Conservation (phyloP, 2,329 filamentous ascomycete species). For the Tolypocladium pustulatum region DNA sequence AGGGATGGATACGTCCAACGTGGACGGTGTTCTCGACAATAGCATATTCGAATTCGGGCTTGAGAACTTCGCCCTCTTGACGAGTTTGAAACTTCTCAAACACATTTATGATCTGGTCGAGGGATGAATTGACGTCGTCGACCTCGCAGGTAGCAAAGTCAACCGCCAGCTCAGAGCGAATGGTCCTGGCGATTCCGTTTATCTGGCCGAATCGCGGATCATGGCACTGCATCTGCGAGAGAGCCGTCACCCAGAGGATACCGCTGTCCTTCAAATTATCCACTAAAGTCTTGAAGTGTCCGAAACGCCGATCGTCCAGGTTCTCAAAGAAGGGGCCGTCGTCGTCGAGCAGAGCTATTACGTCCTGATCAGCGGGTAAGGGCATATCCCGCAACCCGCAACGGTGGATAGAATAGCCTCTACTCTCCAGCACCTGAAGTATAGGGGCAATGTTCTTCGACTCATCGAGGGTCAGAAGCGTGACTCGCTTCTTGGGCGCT, state of each 20-base stretch:
- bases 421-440: not conserved
- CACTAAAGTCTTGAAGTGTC: not conserved
- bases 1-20: not conserved
- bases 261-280: not conserved
- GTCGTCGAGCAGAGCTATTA: constrained; percentile 7
- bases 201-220: constrained; percentile 16
- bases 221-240: constrained; percentile 12
- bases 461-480: not conserved
- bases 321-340: constrained; percentile 1
- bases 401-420: not conserved
- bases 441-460: not conserved
- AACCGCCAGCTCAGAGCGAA: constrained; percentile 15
- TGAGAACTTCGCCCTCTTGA: not conserved
- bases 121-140: not conserved
- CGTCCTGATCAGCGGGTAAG: not conserved
- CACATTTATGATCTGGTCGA: not conserved
- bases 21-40: not conserved
- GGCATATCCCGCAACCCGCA: not conserved
- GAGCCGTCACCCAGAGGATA: constrained; percentile 19
- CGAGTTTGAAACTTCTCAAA: not conserved
- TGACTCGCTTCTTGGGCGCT: not conserved
- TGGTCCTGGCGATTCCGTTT: constrained; percentile 14
- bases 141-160: constrained; percentile 19
- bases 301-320: not conserved
- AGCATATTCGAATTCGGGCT: constrained; percentile 1